phyloP scores from a whole-genome alignment of 116 monocot species.

The Dioscorea cayenensis region DNA sequence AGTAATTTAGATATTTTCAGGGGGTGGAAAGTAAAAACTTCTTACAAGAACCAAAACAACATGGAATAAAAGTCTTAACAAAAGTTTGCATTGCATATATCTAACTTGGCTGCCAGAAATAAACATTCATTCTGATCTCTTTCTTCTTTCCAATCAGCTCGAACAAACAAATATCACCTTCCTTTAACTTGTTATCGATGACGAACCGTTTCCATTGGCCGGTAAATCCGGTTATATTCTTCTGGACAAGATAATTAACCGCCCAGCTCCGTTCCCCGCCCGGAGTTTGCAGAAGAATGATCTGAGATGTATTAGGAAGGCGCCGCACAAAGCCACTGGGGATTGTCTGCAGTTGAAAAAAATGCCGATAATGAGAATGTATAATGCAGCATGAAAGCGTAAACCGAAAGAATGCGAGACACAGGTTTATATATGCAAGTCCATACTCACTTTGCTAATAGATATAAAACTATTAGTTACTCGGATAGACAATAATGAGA shows the following conservation, averaged over 20 bases:
- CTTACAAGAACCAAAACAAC: too few relatives aligned
- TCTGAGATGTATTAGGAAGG: not conserved
- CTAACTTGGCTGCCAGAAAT: not conserved
- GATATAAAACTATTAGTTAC: too few relatives aligned
- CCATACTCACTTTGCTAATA: too few relatives aligned
- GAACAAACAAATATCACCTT: slow-evolving; percentile 14
- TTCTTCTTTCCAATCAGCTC: not conserved
- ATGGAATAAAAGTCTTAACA: too few relatives aligned
- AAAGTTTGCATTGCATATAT: too few relatives aligned
- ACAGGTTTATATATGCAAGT: too few relatives aligned
- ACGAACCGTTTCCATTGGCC: slow-evolving; percentile 9
- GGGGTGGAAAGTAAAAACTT: too few relatives aligned
- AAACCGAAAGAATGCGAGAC: not conserved
- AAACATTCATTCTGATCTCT: not conserved
- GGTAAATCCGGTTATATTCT: not conserved
- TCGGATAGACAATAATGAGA: too few relatives aligned
- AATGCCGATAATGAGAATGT: not conserved
- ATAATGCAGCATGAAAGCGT: not conserved
- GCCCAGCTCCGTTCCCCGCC: slow-evolving; percentile 1
- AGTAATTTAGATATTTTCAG: too few relatives aligned
- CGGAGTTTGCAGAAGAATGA: not conserved
- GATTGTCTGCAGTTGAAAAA: not conserved
- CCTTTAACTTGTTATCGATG: slow-evolving; percentile 11
- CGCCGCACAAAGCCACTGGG: not conserved
- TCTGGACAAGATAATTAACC: not conserved